A percentile compares a stretch with the other conserved stretches of the same genome.
phyloP scores from a whole-genome alignment of 2,329 filamentous ascomycete species.

The Hypoxylon sp. region DNA sequence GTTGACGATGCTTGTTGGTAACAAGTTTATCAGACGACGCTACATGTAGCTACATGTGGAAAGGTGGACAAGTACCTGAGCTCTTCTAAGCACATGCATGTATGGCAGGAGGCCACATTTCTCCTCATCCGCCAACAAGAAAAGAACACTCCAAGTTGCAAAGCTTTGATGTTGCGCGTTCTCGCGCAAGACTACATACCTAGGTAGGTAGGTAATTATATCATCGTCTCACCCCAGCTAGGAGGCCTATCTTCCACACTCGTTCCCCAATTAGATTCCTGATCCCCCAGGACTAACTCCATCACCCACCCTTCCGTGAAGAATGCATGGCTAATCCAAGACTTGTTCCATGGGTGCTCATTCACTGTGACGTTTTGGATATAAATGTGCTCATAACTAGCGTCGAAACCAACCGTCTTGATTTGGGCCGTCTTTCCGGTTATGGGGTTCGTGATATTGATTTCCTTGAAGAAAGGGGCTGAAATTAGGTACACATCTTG shows the following conservation, averaged over 20 bases:
- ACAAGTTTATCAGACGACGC: background rate
- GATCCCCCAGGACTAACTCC: conserved; percentile 70
- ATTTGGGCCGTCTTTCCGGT: conserved; percentile 70
- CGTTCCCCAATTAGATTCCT: conserved; percentile 74
- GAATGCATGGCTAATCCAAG: conserved; percentile 72
- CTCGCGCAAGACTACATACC: background rate
- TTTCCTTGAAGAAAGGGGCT: conserved; percentile 69
- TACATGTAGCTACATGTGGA: too few relatives aligned
- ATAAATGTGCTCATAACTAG: conserved; percentile 65
- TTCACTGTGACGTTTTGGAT: conserved; percentile 70
- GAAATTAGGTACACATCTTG: conserved; percentile 74
- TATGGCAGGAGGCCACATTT: background rate
- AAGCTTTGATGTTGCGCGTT: background rate
- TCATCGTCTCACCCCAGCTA: conserved; percentile 43
- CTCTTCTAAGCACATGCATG: too few relatives aligned
- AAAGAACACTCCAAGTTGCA: background rate
- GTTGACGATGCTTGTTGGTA: background rate
- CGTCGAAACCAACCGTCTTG: conserved; percentile 67
- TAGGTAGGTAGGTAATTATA: too few relatives aligned
- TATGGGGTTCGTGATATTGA: conserved; percentile 63
- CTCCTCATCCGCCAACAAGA: background rate
- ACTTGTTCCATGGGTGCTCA: conserved; percentile 66
- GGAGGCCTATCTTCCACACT: conserved; percentile 61
- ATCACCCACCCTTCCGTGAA: conserved; percentile 68
- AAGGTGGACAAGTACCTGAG: too few relatives aligned